A percentile compares a stretch with the other conserved stretches of the same genome.
These are phyloP conservation scores for Linnemannia exigua DNA, from an alignment of 192 early-diverging fungal genomes.

Conservation along the genomic window DNA sequence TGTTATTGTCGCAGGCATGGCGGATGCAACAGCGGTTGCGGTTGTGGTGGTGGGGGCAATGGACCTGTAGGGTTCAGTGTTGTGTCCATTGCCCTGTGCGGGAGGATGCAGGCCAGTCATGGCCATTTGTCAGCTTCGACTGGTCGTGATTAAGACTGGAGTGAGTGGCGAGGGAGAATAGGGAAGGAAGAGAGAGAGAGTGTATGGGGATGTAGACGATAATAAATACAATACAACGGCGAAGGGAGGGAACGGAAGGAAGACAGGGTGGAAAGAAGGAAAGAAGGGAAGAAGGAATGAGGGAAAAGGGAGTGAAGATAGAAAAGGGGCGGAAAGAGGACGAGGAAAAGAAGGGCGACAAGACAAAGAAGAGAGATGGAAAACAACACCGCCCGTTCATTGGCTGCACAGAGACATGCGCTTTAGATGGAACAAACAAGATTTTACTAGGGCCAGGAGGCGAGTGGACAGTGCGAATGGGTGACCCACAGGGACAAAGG, in stretches of 20 bases:
- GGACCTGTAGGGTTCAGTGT: not conserved
- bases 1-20: not conserved
- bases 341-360: not conserved
- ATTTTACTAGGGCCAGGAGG: not conserved
- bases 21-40: not conserved
- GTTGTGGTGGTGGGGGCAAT: not conserved
- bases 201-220: no score
- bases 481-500: not conserved
- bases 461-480: not conserved
- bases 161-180: not conserved
- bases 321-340: not conserved
- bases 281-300: not conserved
- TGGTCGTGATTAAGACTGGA: not conserved
- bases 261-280: no score
- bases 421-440: not conserved
- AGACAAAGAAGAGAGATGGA: not conserved
- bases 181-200: not conserved
- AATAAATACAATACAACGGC: no score
- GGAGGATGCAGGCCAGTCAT: constrained; percentile 12
- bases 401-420: not conserved
- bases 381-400: not conserved
- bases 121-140: not conserved
- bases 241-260: no score
- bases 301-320: not conserved
- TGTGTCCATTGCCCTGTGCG: not conserved